A percentile compares a stretch with the other conserved stretches of the same genome.
These are phyloP conservation scores for Crassisporium funariophilum DNA, from an alignment of 768 basidiomycete genomes.

Conservation along the genomic window DNA sequence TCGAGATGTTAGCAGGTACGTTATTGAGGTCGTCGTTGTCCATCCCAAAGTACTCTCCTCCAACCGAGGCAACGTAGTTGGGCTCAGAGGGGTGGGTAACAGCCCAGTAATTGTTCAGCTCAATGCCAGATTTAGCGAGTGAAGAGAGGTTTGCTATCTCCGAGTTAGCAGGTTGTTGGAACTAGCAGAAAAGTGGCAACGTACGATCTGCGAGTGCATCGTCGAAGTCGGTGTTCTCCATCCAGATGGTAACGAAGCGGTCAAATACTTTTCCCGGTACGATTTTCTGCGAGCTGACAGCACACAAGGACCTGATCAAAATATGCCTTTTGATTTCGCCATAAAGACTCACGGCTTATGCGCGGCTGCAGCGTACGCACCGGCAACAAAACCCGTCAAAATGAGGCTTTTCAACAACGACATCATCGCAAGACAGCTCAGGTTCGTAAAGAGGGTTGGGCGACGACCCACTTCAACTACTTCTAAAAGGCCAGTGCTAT, in stretches of 20 bases:
- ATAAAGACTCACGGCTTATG: too few species aligned
- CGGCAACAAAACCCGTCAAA: too few species aligned
- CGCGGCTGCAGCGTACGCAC: too few species aligned
- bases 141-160: constrained; percentile 30
- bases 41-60: constrained; percentile 58
- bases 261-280: constrained; percentile 32
- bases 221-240: constrained; percentile 63
- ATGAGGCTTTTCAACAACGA: too few species aligned
- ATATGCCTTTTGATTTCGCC: too few species aligned
- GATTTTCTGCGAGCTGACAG: too few species aligned
- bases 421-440: too few species aligned
- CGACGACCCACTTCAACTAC: too few species aligned
- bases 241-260: constrained; percentile 47
- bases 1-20: constrained; percentile 52
- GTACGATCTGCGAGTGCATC: constrained; percentile 26
- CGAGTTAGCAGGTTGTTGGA: not conserved
- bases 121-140: constrained; percentile 52
- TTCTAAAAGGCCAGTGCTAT: too few species aligned
- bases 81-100: constrained; percentile 65
- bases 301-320: too few species aligned
- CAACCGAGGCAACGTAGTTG: constrained; percentile 53
- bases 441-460: too few species aligned
- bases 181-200: constrained; percentile 9
- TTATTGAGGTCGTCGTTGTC: constrained; percentile 40
- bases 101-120: constrained; percentile 46